Evolutionary conservation across 2,329 filamentous ascomycete species (phyloP).

Genomic region (Chrysoporthe puriensis): DNA sequence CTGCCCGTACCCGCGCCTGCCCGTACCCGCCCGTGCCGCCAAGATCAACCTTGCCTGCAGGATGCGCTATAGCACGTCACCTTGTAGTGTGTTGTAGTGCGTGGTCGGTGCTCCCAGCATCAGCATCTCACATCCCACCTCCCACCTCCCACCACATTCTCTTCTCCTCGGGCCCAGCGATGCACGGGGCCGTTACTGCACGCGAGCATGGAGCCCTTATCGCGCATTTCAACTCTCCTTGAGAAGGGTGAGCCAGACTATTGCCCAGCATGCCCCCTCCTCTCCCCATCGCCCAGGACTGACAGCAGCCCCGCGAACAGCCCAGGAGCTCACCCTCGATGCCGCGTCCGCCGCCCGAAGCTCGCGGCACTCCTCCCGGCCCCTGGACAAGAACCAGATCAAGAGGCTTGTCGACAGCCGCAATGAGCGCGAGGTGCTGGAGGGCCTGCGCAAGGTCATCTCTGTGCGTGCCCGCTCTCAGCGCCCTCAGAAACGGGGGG

Average conservation of each 20-base stretch:
- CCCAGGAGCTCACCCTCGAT: slow-evolving; percentile 95
- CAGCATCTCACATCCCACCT: not conserved
- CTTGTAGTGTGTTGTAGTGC: not conserved
- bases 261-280: not conserved
- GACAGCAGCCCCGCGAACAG: slow-evolving; percentile 50
- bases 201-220: slow-evolving; percentile 85
- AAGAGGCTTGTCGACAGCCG: slow-evolving; percentile 95
- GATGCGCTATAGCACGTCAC: not conserved
- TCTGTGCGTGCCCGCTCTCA: slow-evolving; percentile 61
- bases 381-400: slow-evolving; percentile 79
- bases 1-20: not conserved
- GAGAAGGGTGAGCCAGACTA: slow-evolving; percentile 75
- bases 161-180: not conserved
- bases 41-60: not conserved
- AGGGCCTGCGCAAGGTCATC: slow-evolving; percentile 86
- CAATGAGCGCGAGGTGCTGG: slow-evolving; percentile 88
- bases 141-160: not conserved
- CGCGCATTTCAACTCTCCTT: slow-evolving; percentile 88
- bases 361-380: slow-evolving; percentile 63
- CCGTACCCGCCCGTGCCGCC: not conserved
- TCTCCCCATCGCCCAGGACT: slow-evolving; percentile 19
- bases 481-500: slow-evolving; percentile 16
- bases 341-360: slow-evolving; percentile 85
- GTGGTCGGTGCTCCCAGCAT: not conserved
- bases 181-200: not conserved